Percentiles rank a stretch among this genome's conserved stretches.
Evolutionary conservation across 352 stramenopile species (phyloP).

Genomic region (Phytopythium aichiense): DNA sequence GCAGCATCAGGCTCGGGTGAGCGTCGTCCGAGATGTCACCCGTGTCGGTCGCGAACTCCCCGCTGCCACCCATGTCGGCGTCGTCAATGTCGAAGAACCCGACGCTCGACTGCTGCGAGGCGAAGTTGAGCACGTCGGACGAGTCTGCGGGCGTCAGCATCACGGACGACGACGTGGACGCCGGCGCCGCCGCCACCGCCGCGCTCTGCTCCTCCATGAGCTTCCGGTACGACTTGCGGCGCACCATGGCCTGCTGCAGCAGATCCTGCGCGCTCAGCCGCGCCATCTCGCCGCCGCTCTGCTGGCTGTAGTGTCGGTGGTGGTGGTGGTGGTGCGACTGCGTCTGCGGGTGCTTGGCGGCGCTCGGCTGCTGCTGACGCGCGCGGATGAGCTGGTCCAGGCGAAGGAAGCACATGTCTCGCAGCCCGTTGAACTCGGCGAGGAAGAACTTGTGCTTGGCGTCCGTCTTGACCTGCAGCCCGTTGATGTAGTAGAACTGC

Average conservation of each 20-base stretch:
- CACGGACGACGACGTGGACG: neutral
- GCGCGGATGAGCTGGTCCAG: slow-evolving; percentile 70
- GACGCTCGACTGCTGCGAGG: slow-evolving; percentile 27
- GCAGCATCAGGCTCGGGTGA: neutral
- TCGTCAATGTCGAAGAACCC: slow-evolving; percentile 48
- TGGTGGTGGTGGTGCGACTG: neutral
- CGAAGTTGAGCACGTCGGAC: slow-evolving; percentile 9
- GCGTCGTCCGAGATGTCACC: neutral
- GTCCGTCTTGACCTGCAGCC: slow-evolving; percentile 68
- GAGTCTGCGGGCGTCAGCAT: neutral
- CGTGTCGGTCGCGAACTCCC: slow-evolving; percentile 6
- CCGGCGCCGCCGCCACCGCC: neutral
- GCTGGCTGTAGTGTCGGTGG: neutral
- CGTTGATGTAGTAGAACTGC: slow-evolving; percentile 85
- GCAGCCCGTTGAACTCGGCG: slow-evolving; percentile 74
- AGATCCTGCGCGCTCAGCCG: slow-evolving; percentile 33
- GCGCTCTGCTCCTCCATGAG: slow-evolving; percentile 23
- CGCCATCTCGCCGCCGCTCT: slow-evolving; percentile 12
- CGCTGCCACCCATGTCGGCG: slow-evolving; percentile 11
- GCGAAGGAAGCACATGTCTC: slow-evolving; percentile 65
- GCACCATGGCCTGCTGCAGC: slow-evolving; percentile 47
- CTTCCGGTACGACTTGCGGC: slow-evolving; percentile 47
- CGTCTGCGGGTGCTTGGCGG: slow-evolving; percentile 12
- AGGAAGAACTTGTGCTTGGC: slow-evolving; percentile 66
- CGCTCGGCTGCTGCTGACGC: slow-evolving; percentile 34